Conservation (phyloP, 176 grass and related monocot species). For the Miscanthus lutarioriparius region DNA sequence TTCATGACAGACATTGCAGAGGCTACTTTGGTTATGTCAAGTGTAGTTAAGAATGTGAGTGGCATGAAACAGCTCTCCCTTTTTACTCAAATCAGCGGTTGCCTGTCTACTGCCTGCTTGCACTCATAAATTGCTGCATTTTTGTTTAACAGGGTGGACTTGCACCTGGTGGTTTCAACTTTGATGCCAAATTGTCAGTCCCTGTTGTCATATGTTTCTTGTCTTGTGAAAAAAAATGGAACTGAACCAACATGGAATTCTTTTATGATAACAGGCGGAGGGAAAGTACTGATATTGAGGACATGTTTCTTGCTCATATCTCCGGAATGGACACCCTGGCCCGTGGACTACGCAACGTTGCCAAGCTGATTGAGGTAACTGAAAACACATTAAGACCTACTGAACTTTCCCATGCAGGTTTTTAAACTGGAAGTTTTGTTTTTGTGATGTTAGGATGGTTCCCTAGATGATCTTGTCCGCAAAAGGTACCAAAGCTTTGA, state of each 20-base stretch:
- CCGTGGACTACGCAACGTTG: slow-evolving; percentile 82
- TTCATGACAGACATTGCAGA: slow-evolving; percentile 95
- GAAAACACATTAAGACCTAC: slow-evolving; percentile 5
- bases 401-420: not conserved
- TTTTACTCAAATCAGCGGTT: not conserved
- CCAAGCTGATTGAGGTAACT: slow-evolving; percentile 79
- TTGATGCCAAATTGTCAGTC: slow-evolving; percentile 90
- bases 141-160: slow-evolving; percentile 70
- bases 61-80: not conserved
- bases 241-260: slow-evolving; percentile 10
- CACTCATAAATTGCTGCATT: slow-evolving; percentile 21
- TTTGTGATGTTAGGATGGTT: slow-evolving; percentile 68
- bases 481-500: slow-evolving; percentile 99
- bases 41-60: slow-evolving; percentile 99
- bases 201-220: slow-evolving; percentile 17
- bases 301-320: slow-evolving; percentile 94
- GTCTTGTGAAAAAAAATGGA: not conserved
- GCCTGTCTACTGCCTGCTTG: not conserved
- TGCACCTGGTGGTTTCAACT: slow-evolving; percentile 98
- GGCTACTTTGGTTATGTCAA: slow-evolving; percentile 89
- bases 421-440: not conserved
- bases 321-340: slow-evolving; percentile 96
- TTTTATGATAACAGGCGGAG: slow-evolving; percentile 64
- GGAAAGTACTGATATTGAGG: slow-evolving; percentile 97
- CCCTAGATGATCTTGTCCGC: slow-evolving; percentile 74